These are phyloP conservation scores for Cutaneotrichosporon arboriforme DNA, from an alignment of 1,284 basidiomycete genomes.

Conservation along the genomic window DNA sequence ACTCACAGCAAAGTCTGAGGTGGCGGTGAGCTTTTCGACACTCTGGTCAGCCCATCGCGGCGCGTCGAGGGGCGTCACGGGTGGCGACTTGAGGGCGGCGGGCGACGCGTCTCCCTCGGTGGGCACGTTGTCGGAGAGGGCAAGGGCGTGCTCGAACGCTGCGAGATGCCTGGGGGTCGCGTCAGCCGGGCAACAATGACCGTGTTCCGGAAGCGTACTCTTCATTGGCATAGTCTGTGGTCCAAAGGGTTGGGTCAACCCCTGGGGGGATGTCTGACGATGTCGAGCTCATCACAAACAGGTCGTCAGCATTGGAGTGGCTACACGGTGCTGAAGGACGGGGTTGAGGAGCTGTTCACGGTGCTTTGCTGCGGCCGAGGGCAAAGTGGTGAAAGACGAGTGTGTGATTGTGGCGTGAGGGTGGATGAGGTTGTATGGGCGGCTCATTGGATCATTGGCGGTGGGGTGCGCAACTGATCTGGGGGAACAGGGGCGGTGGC, in stretches of 20 bases:
- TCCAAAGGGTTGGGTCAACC: constrained; percentile 34
- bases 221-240: constrained; percentile 64
- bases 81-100: constrained; percentile 26
- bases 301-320: not conserved
- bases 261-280: constrained; percentile 8
- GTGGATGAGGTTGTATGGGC: no score
- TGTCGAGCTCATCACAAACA: not conserved
- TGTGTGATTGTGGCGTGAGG: no score
- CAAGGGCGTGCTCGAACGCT: constrained; percentile 44
- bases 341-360: no score
- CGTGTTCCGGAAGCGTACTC: constrained; percentile 49
- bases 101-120: constrained; percentile 33
- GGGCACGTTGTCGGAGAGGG: constrained; percentile 29
- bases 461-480: no score
- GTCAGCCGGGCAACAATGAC: not conserved
- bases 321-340: not conserved
- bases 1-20: constrained; percentile 75
- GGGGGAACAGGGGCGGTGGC: no score
- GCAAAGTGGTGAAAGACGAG: not conserved
- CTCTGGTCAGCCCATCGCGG: constrained; percentile 9
- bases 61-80: constrained; percentile 9
- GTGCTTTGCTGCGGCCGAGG: no score
- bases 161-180: constrained; percentile 34
- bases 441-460: no score
- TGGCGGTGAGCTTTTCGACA: constrained; percentile 72